Evolutionary conservation across 202 grass and related monocot species (phyloP), one percentile per base, ranked within the genome.

Genomic region (Tripidium arundinaceum): DNA sequence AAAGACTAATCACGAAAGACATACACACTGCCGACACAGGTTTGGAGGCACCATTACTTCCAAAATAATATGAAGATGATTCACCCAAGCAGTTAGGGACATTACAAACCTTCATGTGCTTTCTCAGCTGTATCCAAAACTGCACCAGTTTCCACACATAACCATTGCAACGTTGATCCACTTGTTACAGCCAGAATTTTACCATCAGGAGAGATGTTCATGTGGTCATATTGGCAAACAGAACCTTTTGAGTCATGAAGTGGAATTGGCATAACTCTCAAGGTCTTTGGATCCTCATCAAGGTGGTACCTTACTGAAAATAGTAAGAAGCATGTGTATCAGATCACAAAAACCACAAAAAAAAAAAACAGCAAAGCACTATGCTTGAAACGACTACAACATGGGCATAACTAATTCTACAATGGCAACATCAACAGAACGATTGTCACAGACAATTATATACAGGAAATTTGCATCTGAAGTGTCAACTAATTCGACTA

Each of bases 281-380:
- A 75, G 63, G 92, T 91, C 87, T 99, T 99, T 4, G 90, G 96
- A 50, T 99, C 96, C 86, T 96, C 96, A 26, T 96, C 96, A 78
- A 99, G 92, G 83, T 99, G 92, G 80, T 99, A 96, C 40, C 96
- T 86, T 75, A 99, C 90, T 99, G 78, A 67, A 86, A 86, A 61
- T 79, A 76, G 19, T 8, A 76, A 29, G 19, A 62, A 62, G 28
- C 43, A 57, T 25, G 18, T 8, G 54, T 73, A 81, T 86, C 50
- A 88, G 59, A 74, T 47, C 31, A 39, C 7, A 11, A 78, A 24
- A 24, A 57, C 8, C 19, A n/a, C 19, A 21, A 15, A 41, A 41
- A 11, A 41, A 33, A 68, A 69, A 26, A 4, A 73, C 16, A 68
- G 57, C 15, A 42, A 52, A 67, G 19, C 47, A 52, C 31, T 62